Evolutionary conservation across 805 yeast species (phyloP).

Genomic region (Saturnispora dispora): DNA sequence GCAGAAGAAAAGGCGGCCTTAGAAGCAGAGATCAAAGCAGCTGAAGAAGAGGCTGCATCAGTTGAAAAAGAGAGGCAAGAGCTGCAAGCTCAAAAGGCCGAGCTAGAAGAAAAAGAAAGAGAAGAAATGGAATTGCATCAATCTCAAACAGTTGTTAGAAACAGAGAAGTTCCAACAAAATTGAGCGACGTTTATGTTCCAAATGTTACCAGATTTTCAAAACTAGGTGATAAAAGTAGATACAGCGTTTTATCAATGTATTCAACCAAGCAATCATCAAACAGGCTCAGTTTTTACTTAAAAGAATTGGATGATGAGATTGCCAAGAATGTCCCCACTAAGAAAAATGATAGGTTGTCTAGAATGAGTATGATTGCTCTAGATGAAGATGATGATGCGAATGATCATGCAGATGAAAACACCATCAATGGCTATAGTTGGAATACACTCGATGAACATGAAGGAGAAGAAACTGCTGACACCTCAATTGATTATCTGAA

Average conservation of each 20-base stretch:
- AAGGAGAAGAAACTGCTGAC: conserved; percentile 7
- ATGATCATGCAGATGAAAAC: not conserved
- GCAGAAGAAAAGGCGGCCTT: conserved; percentile 18
- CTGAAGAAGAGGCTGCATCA: conserved; percentile 8
- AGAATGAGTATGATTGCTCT: conserved; percentile 24
- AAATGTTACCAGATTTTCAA: conserved; percentile 59
- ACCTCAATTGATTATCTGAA: conserved; percentile 4
- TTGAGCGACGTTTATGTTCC: conserved; percentile 62
- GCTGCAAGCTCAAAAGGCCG: conserved; percentile 7
- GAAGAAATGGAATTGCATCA: conserved; percentile 4
- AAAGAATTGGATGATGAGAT: conserved; percentile 21
- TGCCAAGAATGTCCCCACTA: conserved; percentile 3
- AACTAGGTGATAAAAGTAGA: conserved; percentile 56
- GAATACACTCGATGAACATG: conserved; percentile 3
- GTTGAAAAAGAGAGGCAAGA: conserved; percentile 10
- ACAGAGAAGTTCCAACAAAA: conserved; percentile 34
- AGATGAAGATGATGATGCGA: conserved; percentile 17
- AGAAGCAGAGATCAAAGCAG: conserved; percentile 10
- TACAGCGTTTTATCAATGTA: conserved; percentile 63
- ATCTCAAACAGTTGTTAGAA: conserved; percentile 10
- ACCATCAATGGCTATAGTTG: conserved; percentile 2
- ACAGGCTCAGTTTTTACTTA: conserved; percentile 42
- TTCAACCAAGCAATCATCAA: conserved; percentile 57
- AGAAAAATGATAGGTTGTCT: conserved; percentile 15
- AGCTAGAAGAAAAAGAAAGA: conserved; percentile 1